Evolutionary conservation across 306 rosid genomes (phyloP), one percentile per base, ranked within the genome.

Genomic region (Ceratonia siliqua): DNA sequence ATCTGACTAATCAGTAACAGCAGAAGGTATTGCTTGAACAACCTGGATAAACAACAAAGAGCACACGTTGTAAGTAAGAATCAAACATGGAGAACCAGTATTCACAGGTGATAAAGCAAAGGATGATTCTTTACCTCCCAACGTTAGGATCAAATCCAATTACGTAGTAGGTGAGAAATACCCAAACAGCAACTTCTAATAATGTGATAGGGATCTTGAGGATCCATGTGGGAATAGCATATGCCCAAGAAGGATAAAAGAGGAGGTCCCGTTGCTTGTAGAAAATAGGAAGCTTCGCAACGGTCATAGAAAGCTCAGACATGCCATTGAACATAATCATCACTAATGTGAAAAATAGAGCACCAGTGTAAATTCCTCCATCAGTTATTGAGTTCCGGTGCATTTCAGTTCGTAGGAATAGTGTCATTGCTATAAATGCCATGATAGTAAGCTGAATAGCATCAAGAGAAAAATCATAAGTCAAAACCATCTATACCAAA

Each of bases 331-430:
- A 89, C 91, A 86, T 78, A 36, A 72, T 7, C 0, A 53, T 79
- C 2, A 86, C 53, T 5, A 86, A 12, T 54, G 91, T 32, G 52
- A 75, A 86, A 75, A 89, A 89, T 55, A 89, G 61, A 42, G 89
- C 88, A 39, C 94, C 94, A 53, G 57, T 46, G 5, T 82, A 86
- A 78, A 84, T 67, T 46, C 85, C 88, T 4, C 96, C 98, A 56
- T 88, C 92, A 20, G 62, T 71, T 5, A 59, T 5, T 4, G 85
- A 39, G 38, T 82, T 25, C 10, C 8, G 90, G 61, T 76, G 91
- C 98, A 93, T 91, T 73, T 86, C 78, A 12, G 98, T 93, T 33
- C 96, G 84, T 5, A 88, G 5, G 82, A 93, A 89, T 0, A 89
- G 58, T 10, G 96, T 93, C 81, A 81, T 48, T 8, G 86, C 28